phyloP scores from a whole-genome alignment of 2,329 filamentous ascomycete species.

The Incumbomyces delicatus region DNA sequence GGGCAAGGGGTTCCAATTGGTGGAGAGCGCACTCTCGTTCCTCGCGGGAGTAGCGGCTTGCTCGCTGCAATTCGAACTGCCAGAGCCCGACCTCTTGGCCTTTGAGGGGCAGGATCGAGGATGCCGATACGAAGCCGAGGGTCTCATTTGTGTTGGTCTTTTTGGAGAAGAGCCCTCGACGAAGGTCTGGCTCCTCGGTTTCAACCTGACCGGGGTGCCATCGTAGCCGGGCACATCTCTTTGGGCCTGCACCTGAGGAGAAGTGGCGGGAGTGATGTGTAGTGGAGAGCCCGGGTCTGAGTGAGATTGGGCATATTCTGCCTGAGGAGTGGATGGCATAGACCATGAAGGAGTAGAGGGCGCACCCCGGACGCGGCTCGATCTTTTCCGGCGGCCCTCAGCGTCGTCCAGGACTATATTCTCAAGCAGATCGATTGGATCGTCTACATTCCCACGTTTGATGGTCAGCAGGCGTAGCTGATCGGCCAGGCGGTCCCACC shows the following conservation, averaged over 20 bases:
- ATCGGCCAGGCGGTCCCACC: slow-evolving; percentile 89
- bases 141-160: slow-evolving; percentile 65
- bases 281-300: slow-evolving; percentile 60
- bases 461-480: slow-evolving; percentile 82
- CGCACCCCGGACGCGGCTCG: slow-evolving; percentile 59
- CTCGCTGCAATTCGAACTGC: slow-evolving; percentile 76
- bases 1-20: slow-evolving; percentile 62
- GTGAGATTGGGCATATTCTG: slow-evolving; percentile 57
- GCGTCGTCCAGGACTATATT: slow-evolving; percentile 94
- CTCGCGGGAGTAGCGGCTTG: slow-evolving; percentile 41
- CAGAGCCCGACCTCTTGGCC: slow-evolving; percentile 76
- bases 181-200: slow-evolving; percentile 19
- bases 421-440: slow-evolving; percentile 79
- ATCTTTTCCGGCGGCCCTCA: slow-evolving; percentile 79
- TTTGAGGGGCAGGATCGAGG: slow-evolving; percentile 59
- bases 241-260: not conserved
- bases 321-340: slow-evolving; percentile 49
- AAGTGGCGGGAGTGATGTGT: slow-evolving; percentile 27
- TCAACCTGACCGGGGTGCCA: slow-evolving; percentile 10
- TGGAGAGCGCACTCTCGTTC: slow-evolving; percentile 64
- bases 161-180: slow-evolving; percentile 72
- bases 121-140: slow-evolving; percentile 54
- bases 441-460: slow-evolving; percentile 77
- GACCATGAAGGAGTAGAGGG: slow-evolving; percentile 53
- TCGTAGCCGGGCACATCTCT: slow-evolving; percentile 14